These are phyloP conservation scores for Arabis hirsuta DNA, from an alignment of 345 rosid genomes.

Conservation along the genomic window DNA sequence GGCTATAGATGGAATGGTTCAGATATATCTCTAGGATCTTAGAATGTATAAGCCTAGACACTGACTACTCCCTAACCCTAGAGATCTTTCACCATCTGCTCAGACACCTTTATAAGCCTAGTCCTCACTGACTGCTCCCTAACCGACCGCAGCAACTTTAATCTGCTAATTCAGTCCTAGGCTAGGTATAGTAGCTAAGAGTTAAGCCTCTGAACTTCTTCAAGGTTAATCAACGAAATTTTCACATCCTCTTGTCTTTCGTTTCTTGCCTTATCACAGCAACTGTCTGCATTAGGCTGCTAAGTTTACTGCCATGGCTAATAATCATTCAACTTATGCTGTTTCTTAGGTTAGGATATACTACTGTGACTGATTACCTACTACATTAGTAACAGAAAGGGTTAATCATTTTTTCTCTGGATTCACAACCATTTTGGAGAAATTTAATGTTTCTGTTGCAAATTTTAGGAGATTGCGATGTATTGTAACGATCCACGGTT, in stretches of 20 bases:
- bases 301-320: slow-evolving; percentile 4
- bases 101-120: background rate
- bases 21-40: background rate
- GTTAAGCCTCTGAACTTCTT: background rate
- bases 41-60: no score
- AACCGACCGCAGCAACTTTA: background rate
- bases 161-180: slow-evolving; percentile 1
- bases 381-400: background rate
- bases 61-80: no score
- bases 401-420: background rate
- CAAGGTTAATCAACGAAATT: background rate
- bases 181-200: background rate
- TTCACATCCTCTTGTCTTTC: slow-evolving; percentile 12
- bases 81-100: no score
- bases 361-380: background rate
- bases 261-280: background rate
- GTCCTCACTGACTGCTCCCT: background rate
- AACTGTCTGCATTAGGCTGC: slow-evolving; percentile 15
- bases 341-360: background rate
- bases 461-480: background rate
- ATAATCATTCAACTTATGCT: slow-evolving; percentile 5
- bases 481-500: background rate
- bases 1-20: no score
- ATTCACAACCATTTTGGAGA: background rate
- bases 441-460: background rate